Conservation (phyloP, 2,329 filamentous ascomycete species). For the Phaeosphaeria sp. region DNA sequence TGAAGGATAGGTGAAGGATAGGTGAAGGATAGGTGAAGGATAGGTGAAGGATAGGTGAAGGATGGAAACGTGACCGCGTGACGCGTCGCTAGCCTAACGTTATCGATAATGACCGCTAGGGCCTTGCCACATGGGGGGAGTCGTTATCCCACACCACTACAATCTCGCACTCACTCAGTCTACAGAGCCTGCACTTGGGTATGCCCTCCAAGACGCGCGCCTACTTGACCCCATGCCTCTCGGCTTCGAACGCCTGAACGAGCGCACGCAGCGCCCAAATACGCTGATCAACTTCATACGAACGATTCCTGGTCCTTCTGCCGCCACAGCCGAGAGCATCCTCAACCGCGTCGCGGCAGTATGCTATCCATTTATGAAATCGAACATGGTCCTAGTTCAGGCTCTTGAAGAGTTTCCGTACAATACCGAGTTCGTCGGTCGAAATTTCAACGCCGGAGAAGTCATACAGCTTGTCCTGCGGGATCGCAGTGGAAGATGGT, state of each 20-base stretch:
- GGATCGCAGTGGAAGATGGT: slow-evolving; percentile 69
- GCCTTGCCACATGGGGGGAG: not conserved
- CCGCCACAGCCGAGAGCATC: slow-evolving; percentile 40
- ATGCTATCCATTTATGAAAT: slow-evolving; percentile 68
- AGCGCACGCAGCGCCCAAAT: slow-evolving; percentile 76
- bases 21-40: no score
- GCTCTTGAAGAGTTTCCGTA: slow-evolving; percentile 79
- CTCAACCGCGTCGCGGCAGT: slow-evolving; percentile 63
- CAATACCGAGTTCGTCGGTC: slow-evolving; percentile 82
- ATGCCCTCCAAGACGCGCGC: not conserved
- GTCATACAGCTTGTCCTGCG: slow-evolving; percentile 84
- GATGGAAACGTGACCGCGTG: not conserved
- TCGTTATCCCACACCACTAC: not conserved
- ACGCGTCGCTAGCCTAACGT: slow-evolving; percentile 1
- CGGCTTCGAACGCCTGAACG: slow-evolving; percentile 80
- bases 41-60: not conserved
- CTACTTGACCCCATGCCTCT: slow-evolving; percentile 67
- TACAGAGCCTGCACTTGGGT: not conserved
- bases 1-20: no score
- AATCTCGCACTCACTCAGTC: not conserved
- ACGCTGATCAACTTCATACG: slow-evolving; percentile 85
- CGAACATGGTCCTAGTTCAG: slow-evolving; percentile 55
- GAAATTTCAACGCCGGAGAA: slow-evolving; percentile 90
- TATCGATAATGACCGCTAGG: not conserved
- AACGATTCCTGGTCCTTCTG: slow-evolving; percentile 66